phyloP scores from a whole-genome alignment of 2,329 filamentous ascomycete species.

The Esteya vermicola region DNA sequence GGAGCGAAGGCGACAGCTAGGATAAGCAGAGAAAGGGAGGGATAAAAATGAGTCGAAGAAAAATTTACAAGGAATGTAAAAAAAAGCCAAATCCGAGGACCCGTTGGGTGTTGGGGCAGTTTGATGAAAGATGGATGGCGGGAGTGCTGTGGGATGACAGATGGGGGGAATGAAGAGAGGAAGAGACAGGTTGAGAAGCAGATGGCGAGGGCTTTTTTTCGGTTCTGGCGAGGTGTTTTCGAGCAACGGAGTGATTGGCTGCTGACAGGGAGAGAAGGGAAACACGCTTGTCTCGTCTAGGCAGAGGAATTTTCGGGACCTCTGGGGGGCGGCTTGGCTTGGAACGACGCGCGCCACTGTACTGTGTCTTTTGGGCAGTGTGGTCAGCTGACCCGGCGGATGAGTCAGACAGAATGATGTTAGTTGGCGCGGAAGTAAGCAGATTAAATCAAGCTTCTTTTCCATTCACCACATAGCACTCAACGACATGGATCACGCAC shows the following conservation, averaged over 20 bases:
- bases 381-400: no score
- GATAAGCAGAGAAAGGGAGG: not conserved
- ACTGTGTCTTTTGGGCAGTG: no score
- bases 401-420: no score
- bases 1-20: constrained; percentile 1
- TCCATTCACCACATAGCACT: not conserved
- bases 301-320: constrained; percentile 3
- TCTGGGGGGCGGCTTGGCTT: no score
- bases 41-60: not conserved
- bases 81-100: no score
- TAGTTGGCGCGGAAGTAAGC: no score
- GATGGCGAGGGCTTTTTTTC: constrained; percentile 13
- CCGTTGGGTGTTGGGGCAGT: not conserved
- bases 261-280: constrained; percentile 5
- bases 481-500: not conserved
- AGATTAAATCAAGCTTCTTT: no score
- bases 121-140: constrained; percentile 7
- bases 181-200: constrained; percentile 2
- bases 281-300: not conserved
- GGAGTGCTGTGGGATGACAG: not conserved
- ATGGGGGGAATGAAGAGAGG: constrained; percentile 5
- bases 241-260: constrained; percentile 14
- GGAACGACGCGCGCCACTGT: no score
- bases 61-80: no score
- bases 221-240: constrained; percentile 19